Conservation (phyloP, 2,329 filamentous ascomycete genomes). For the Colletotrichum eremochloae region DNA sequence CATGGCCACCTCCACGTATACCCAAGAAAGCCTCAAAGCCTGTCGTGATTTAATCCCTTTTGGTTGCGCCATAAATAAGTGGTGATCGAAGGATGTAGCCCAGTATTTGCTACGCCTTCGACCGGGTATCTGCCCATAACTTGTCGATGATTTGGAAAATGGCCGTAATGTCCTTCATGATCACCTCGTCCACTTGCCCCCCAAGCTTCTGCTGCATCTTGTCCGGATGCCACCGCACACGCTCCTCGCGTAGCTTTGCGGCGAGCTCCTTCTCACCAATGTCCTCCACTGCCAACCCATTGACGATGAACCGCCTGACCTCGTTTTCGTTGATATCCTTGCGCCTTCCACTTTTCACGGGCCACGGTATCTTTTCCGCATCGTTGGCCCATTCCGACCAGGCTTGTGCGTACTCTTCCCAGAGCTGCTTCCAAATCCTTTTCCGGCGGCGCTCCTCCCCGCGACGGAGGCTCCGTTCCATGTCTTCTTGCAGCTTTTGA, state of each 20-base stretch:
- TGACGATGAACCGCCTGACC: conserved; percentile 78
- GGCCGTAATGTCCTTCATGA: conserved; percentile 85
- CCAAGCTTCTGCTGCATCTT: conserved; percentile 95
- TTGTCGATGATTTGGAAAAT: conserved; percentile 92
- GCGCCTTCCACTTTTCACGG: conserved; percentile 72
- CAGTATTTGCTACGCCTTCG: conserved; percentile 31
- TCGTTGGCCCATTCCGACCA: conserved; percentile 72
- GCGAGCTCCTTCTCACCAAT: conserved; percentile 61
- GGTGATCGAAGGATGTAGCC: conserved; percentile 14
- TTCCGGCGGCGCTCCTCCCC: conserved; percentile 73
- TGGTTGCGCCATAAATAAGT: conserved; percentile 28
- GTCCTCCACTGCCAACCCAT: conserved; percentile 57
- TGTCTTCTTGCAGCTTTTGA: conserved; percentile 59
- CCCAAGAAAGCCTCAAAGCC: not conserved
- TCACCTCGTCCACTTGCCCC: conserved; percentile 75
- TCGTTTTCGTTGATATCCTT: conserved; percentile 69
- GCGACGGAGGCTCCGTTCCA: conserved; percentile 77
- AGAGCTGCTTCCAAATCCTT: conserved; percentile 69
- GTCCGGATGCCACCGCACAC: conserved; percentile 96
- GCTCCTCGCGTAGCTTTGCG: conserved; percentile 80
- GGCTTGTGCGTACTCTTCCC: conserved; percentile 72
- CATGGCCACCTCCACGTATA: not conserved
- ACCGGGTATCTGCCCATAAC: conserved; percentile 77
- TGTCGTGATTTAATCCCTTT: not conserved
- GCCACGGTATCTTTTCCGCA: conserved; percentile 74